These are phyloP conservation scores for Aleurites moluccanus DNA, from an alignment of 441 rosid species.

Conservation along the genomic window DNA sequence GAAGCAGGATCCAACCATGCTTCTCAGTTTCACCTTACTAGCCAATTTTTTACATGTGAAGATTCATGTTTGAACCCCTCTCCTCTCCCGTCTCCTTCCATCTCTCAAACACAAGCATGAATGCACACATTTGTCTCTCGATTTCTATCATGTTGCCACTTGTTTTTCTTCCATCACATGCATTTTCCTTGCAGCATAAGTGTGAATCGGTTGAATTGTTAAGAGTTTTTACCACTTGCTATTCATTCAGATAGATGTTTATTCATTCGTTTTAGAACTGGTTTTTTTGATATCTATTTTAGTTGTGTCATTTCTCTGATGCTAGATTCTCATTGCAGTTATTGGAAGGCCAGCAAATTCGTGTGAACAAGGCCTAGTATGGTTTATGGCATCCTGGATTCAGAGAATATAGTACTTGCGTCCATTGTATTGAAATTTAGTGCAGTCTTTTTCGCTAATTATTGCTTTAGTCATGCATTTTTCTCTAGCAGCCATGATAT, in stretches of 20 bases:
- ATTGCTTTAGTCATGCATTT: slow-evolving; percentile 3
- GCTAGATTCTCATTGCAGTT: slow-evolving; percentile 42
- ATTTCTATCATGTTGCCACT: too few species aligned
- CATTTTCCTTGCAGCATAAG: not conserved
- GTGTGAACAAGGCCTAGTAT: slow-evolving; percentile 79
- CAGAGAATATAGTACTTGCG: not conserved
- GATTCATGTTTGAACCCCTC: too few species aligned
- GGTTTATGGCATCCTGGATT: not conserved
- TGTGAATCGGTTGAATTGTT: not conserved
- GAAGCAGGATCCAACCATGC: not conserved
- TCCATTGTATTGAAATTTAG: not conserved
- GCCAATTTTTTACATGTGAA: not conserved
- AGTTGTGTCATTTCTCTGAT: not conserved
- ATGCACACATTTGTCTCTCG: too few species aligned
- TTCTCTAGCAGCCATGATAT: not conserved
- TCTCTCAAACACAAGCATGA: not conserved
- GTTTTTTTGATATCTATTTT: not conserved
- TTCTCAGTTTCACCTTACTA: not conserved
- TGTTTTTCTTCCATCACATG: not conserved
- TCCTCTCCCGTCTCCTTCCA: not conserved
- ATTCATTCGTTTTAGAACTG: not conserved
- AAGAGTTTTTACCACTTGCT: not conserved
- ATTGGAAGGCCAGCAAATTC: slow-evolving; percentile 81
- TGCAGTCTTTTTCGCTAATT: not conserved
- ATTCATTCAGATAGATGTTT: not conserved